A percentile compares a stretch with the other conserved stretches of the same genome.
Evolutionary conservation across 768 basidiomycete genomes (phyloP).

Genomic region (Tricholoma sp.): DNA sequence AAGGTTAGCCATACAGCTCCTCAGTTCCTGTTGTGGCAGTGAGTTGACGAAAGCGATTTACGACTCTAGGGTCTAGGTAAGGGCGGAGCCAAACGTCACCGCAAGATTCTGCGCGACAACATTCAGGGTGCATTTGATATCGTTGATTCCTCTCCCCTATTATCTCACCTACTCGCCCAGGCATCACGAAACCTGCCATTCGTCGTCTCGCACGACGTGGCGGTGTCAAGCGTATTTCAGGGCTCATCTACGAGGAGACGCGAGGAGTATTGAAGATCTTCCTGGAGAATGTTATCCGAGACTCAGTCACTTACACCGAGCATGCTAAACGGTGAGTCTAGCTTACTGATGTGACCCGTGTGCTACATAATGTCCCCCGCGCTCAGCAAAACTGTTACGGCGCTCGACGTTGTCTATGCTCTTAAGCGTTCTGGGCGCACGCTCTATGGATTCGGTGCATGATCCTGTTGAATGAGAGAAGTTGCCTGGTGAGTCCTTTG

Average conservation of each 20-base stretch:
- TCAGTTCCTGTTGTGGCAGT: neutral
- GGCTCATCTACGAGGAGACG: slow-evolving; percentile 87
- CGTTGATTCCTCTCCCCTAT: neutral
- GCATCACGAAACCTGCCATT: slow-evolving; percentile 78
- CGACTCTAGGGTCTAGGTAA: slow-evolving; percentile 65
- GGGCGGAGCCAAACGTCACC: slow-evolving; percentile 79
- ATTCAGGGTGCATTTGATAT: slow-evolving; percentile 44
- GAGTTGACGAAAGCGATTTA: neutral
- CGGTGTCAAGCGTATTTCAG: slow-evolving; percentile 88
- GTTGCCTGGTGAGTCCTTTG: neutral
- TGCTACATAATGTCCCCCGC: neutral
- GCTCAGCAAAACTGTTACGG: slow-evolving; percentile 64
- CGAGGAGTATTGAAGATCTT: slow-evolving; percentile 90
- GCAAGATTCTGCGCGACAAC: slow-evolving; percentile 77
- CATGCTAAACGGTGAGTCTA: slow-evolving; percentile 64
- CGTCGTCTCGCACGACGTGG: slow-evolving; percentile 89
- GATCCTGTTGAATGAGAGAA: slow-evolving; percentile 1
- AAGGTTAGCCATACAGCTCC: slow-evolving; percentile 35
- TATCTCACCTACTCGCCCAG: slow-evolving; percentile 19
- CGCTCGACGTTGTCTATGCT: slow-evolving; percentile 80
- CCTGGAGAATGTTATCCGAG: slow-evolving; percentile 83
- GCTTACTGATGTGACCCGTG: neutral
- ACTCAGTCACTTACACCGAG: slow-evolving; percentile 91
- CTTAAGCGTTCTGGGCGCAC: slow-evolving; percentile 71
- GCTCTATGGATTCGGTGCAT: slow-evolving; percentile 78